Evolutionary conservation across 371 early-diverging fungal genomes (phyloP).

Genomic region (Mortierella sp.): DNA sequence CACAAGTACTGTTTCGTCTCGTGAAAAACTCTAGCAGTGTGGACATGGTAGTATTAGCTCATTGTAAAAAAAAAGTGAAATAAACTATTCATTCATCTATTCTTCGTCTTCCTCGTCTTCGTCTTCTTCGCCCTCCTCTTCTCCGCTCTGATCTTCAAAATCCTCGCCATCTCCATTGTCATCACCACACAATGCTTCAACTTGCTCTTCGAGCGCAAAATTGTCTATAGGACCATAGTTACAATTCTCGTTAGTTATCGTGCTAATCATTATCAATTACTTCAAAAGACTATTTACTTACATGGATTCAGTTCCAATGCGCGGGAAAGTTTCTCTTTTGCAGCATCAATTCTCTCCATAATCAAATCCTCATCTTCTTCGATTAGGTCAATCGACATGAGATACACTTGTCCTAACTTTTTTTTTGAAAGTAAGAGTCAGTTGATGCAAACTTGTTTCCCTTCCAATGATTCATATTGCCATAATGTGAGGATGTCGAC

Average conservation of each 20-base stretch:
- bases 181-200: slow-evolving; percentile 42
- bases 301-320: slow-evolving; percentile 51
- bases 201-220: slow-evolving; percentile 40
- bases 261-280: not conserved
- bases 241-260: not conserved
- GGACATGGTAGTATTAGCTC: no score
- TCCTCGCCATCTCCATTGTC: slow-evolving; percentile 25
- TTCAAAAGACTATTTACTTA: slow-evolving; percentile 16
- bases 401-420: slow-evolving; percentile 57
- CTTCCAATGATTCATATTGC: not conserved
- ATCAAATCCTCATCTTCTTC: slow-evolving; percentile 53
- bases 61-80: not conserved
- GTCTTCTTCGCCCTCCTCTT: slow-evolving; percentile 14
- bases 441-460: not conserved
- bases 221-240: slow-evolving; percentile 32
- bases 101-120: slow-evolving; percentile 13
- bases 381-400: slow-evolving; percentile 52
- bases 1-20: not conserved
- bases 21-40: no score
- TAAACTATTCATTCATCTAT: no score
- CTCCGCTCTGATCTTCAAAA: slow-evolving; percentile 22
- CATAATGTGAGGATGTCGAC: not conserved
- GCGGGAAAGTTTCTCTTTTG: slow-evolving; percentile 43
- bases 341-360: slow-evolving; percentile 55
- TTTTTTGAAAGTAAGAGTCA: not conserved